A percentile compares a stretch with the other conserved stretches of the same genome.
Evolutionary conservation across 2,329 filamentous ascomycete genomes (phyloP).

Genomic region (Thelonectria discophora): DNA sequence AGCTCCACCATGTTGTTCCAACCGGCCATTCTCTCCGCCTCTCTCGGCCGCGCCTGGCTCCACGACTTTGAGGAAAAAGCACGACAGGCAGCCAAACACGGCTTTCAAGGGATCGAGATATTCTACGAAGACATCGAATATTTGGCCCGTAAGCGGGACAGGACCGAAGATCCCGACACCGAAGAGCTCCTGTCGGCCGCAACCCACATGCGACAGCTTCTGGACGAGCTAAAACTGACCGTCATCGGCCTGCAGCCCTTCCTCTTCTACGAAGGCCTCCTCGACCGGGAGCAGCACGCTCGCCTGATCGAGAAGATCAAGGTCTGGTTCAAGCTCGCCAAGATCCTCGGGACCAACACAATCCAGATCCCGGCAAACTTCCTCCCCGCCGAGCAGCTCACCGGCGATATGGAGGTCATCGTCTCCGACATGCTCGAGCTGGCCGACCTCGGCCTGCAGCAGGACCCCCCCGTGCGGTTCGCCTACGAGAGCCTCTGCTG

Average conservation of each 20-base stretch:
- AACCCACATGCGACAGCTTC: conserved; percentile 61
- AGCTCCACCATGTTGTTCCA: conserved; percentile 8
- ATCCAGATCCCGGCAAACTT: conserved; percentile 79
- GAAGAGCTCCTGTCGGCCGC: conserved; percentile 64
- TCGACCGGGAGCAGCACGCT: conserved; percentile 67
- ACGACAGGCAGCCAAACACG: conserved; percentile 50
- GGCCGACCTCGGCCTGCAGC: conserved; percentile 69
- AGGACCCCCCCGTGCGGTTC: conserved; percentile 67
- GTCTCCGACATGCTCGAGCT: conserved; percentile 68
- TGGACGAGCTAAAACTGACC: conserved; percentile 59
- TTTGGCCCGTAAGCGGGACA: conserved; percentile 57
- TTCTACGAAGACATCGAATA: conserved; percentile 77
- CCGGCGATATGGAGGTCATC: conserved; percentile 62
- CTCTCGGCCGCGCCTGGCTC: conserved; percentile 27
- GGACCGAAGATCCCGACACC: conserved; percentile 39
- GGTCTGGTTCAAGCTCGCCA: conserved; percentile 68
- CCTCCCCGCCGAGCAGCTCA: conserved; percentile 57
- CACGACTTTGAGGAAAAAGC: conserved; percentile 76
- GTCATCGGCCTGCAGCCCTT: conserved; percentile 79
- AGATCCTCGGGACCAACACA: conserved; percentile 72
- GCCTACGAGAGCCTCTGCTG: conserved; percentile 77
- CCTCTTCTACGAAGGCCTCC: conserved; percentile 75
- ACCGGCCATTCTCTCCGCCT: conserved; percentile 23
- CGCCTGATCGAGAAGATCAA: conserved; percentile 74
- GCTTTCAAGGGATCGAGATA: conserved; percentile 73